Evolutionary conservation across 495 filamentous ascomycete species (phyloP).

Genomic region (Aspergillus haitiensis): DNA sequence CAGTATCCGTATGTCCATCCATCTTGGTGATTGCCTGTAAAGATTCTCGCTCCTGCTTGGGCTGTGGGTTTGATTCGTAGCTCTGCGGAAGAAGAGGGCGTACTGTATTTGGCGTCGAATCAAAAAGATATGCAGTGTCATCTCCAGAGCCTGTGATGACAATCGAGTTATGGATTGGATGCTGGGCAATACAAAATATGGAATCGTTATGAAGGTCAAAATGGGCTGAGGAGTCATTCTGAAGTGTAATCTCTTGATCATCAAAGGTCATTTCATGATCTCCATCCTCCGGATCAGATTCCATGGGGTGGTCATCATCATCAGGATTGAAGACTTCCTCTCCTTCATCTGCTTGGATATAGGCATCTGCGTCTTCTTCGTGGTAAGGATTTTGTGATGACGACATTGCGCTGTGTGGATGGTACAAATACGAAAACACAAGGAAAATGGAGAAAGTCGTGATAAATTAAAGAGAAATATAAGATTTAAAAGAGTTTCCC

Average conservation of each 20-base stretch:
- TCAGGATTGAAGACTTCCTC: conserved; percentile 64
- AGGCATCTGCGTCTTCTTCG: conserved; percentile 50
- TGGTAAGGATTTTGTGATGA: conserved; percentile 47
- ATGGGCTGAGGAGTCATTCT: conserved; percentile 90
- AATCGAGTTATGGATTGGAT: conserved; percentile 74
- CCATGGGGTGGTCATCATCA: conserved; percentile 75
- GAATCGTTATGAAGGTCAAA: conserved; percentile 86
- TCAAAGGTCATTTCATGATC: conserved; percentile 64
- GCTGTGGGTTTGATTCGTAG: conserved; percentile 66
- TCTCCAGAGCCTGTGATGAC: conserved; percentile 89
- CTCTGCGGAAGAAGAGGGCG: conserved; percentile 68
- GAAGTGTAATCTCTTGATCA: conserved; percentile 70
- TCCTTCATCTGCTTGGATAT: conserved; percentile 70
- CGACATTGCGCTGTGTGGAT: conserved; percentile 47
- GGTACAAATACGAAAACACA: not conserved
- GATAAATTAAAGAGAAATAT: not conserved
- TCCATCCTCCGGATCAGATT: conserved; percentile 55
- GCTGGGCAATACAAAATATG: conserved; percentile 90
- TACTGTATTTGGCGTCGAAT: conserved; percentile 58
- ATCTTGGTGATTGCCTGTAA: conserved; percentile 66
- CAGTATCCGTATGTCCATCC: conserved; percentile 84
- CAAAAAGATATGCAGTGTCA: conserved; percentile 78
- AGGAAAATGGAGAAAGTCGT: conserved; percentile 3
- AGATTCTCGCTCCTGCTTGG: conserved; percentile 57
- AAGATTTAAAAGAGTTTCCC: not conserved